Base-by-base conservation (phyloP, 2,329 filamentous ascomycete genomes). In the Bertia moriformis region DNA sequence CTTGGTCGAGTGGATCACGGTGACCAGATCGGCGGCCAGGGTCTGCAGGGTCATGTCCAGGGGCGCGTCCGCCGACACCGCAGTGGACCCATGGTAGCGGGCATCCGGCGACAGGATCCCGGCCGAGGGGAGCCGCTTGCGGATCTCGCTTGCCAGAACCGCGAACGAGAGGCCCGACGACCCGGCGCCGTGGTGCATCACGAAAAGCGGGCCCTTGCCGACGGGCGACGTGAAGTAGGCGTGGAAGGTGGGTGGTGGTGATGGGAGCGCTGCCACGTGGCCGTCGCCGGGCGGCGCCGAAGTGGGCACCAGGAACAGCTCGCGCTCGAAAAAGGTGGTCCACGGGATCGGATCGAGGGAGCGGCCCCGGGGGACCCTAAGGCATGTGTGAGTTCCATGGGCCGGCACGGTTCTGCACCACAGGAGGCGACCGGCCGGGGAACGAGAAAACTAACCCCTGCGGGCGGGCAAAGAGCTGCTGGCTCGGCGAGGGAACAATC, bases 121-220 rank as follows among this genome's bases (percentile, higher is more conserved):
- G 3, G 88, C 83, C 4, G 74, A 67, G 1, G 91, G 85, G 33
- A 94, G 65, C 4, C 74, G 67, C 54, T 81, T 84, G 39, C 79
- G 73, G 44, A 96, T 76, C 54, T 93, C 83, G 35, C 74, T 69
- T 2, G 80, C 76, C 43, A 93, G 76, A 3, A 85, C 68, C 4
- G 88, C 88, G 59, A 96, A 98, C 2, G 87, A 93, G 42, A 96
- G 71, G 4, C 83, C 91, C 0, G 87, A 94, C 3, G 88, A 93
- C 13, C 91, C 91, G 30, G 85, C 91, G 29, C 91, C 91, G 60
- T 98, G 91, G 54, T 98, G 91, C 60, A 83, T 85, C 43, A 96
- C 81, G 57, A 98, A 88, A 4, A 98, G 66, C 0, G 89, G 87
- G 0, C 82, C 84, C 44, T 71, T 70, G 27, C 70, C 77, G 33